A percentile compares a stretch with the other conserved stretches of the same genome.
Conservation (phyloP, 805 yeast genomes). For the Saturnispora silvae region DNA sequence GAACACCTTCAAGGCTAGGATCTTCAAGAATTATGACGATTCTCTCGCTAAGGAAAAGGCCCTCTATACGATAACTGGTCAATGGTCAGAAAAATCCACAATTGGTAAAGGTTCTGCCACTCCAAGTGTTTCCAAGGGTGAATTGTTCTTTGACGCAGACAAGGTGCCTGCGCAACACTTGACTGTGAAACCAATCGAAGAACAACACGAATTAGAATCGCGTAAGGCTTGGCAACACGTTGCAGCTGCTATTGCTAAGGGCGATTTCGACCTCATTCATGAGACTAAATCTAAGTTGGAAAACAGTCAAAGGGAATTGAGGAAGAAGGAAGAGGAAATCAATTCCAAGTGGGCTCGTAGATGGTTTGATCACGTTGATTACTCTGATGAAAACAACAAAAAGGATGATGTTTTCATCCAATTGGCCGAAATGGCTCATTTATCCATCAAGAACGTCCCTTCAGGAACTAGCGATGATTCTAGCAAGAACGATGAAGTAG, state of each 20-base stretch:
- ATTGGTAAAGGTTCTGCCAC: conserved; percentile 47
- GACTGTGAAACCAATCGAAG: conserved; percentile 66
- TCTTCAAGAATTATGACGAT: conserved; percentile 46
- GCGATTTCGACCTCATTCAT: conserved; percentile 68
- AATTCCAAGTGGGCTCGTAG: conserved; percentile 66
- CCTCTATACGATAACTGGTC: conserved; percentile 73
- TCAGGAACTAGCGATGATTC: conserved; percentile 41
- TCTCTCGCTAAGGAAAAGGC: conserved; percentile 47
- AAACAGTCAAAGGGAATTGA: conserved; percentile 71
- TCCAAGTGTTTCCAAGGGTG: conserved; percentile 32
- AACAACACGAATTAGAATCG: conserved; percentile 73
- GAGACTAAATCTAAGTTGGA: conserved; percentile 70
- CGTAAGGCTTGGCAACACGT: conserved; percentile 87
- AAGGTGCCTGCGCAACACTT: conserved; percentile 43
- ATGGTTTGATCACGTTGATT: conserved; percentile 60
- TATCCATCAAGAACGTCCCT: conserved; percentile 55
- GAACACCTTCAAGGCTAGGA: conserved; percentile 80
- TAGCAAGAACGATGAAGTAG: conserved; percentile 42
- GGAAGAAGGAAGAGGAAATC: conserved; percentile 58
- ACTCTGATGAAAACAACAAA: conserved; percentile 19
- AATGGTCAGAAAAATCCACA: conserved; percentile 77
- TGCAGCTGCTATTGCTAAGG: conserved; percentile 70
- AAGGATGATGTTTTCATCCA: conserved; percentile 24
- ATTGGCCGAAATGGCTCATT: conserved; percentile 37
- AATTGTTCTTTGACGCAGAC: conserved; percentile 54